Conservation (phyloP, 805 yeast species). For the Kregervanrija delftensis region DNA sequence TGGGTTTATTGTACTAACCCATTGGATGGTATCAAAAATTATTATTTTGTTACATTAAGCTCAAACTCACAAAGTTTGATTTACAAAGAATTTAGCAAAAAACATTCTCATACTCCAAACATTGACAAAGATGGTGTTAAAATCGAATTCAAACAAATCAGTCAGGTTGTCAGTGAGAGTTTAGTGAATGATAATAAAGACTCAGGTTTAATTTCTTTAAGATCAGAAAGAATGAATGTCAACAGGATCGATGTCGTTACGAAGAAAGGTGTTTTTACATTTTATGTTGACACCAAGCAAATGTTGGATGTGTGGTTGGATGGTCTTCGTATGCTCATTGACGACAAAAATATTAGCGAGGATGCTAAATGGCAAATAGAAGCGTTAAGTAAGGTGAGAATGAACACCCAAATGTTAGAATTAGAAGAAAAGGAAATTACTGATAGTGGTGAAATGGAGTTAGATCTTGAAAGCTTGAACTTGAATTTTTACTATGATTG, state of each 20-base stretch:
- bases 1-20: conserved; percentile 73
- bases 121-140: conserved; percentile 50
- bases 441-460: conserved; percentile 1
- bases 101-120: conserved; percentile 43
- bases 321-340: conserved; percentile 53
- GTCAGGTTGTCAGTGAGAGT: conserved; percentile 38
- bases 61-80: conserved; percentile 58
- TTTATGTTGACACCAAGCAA: conserved; percentile 65
- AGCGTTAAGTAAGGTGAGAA: conserved; percentile 38
- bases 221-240: conserved; percentile 37
- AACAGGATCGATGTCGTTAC: conserved; percentile 18
- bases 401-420: conserved; percentile 42
- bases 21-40: conserved; percentile 10
- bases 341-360: conserved; percentile 31
- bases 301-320: conserved; percentile 71
- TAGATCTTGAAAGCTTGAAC: conserved; percentile 1
- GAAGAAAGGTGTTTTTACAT: conserved; percentile 34
- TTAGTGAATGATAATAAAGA: conserved; percentile 33
- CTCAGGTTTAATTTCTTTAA: conserved; percentile 44
- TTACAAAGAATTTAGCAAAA: conserved; percentile 51
- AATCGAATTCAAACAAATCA: conserved; percentile 46
- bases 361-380: conserved; percentile 40
- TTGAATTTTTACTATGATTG: conserved; percentile 4
- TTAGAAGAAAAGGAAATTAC: conserved; percentile 24
- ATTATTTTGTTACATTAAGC: conserved; percentile 53